A percentile compares a stretch with the other conserved stretches of the same genome.
These are phyloP conservation scores for Geopyxis carbonaria DNA, from an alignment of 495 filamentous ascomycete genomes.

Conservation along the genomic window DNA sequence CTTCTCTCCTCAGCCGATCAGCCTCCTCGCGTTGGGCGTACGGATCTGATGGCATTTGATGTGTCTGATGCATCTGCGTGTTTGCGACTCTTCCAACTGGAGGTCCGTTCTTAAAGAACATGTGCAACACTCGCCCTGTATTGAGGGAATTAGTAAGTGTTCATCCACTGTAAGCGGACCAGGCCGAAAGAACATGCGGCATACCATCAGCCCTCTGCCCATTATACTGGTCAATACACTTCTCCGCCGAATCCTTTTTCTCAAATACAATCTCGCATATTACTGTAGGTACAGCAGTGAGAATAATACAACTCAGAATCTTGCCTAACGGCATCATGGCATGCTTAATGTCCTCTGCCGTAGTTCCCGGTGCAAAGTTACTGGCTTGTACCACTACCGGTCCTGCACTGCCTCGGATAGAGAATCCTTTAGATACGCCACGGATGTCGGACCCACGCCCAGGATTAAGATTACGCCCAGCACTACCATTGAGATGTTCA, in stretches of 20 bases:
- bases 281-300: constrained; percentile 54
- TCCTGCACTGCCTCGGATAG: constrained; percentile 63
- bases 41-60: constrained; percentile 2
- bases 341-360: constrained; percentile 81
- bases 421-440: constrained; percentile 35
- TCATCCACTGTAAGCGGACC: too few species aligned
- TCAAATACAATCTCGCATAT: constrained; percentile 74
- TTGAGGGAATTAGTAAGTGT: not conserved
- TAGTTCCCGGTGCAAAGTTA: constrained; percentile 87
- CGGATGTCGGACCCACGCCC: not conserved
- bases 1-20: constrained; percentile 20
- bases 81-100: constrained; percentile 6
- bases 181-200: constrained; percentile 17
- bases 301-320: constrained; percentile 53
- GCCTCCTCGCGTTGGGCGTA: constrained; percentile 20
- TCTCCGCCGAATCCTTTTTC: constrained; percentile 59
- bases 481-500: not conserved
- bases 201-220: constrained; percentile 73
- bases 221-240: constrained; percentile 67
- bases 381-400: constrained; percentile 68
- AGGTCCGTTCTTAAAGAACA: constrained; percentile 46
- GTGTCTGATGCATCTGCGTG: not conserved
- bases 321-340: constrained; percentile 57
- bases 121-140: constrained; percentile 51
- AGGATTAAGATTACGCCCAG: not conserved